phyloP scores from a whole-genome alignment of 768 basidiomycete species.

The Austroboletus eburneus region DNA sequence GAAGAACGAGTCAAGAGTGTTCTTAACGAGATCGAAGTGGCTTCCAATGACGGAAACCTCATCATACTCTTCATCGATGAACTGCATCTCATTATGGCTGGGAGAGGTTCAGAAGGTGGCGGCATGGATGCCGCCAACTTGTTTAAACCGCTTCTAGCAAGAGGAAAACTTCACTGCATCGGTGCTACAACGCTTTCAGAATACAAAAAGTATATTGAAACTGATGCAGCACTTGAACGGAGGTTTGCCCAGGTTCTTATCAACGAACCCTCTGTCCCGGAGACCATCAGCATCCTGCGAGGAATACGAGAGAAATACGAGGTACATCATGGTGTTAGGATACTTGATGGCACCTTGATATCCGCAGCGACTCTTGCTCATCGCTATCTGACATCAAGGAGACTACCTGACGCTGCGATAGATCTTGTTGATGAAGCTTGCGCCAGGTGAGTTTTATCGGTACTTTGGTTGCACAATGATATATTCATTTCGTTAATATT shows the following conservation, averaged over 20 bases:
- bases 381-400: slow-evolving; percentile 82
- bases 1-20: slow-evolving; percentile 95
- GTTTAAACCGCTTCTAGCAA: slow-evolving; percentile 88
- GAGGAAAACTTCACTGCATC: slow-evolving; percentile 73
- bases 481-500: slow-evolving; percentile 7
- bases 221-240: slow-evolving; percentile 85
- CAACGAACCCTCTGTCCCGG: slow-evolving; percentile 84
- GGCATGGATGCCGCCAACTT: slow-evolving; percentile 94
- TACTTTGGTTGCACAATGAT: background rate
- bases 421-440: slow-evolving; percentile 92
- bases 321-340: slow-evolving; percentile 87
- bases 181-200: slow-evolving; percentile 92
- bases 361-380: slow-evolving; percentile 88
- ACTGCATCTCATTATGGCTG: slow-evolving; percentile 90
- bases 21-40: slow-evolving; percentile 90
- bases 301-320: slow-evolving; percentile 94
- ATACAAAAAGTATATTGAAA: slow-evolving; percentile 91
- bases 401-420: slow-evolving; percentile 83
- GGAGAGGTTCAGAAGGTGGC: slow-evolving; percentile 73
- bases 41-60: slow-evolving; percentile 66
- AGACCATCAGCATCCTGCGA: slow-evolving; percentile 90
- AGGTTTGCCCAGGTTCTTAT: slow-evolving; percentile 92
- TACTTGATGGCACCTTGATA: slow-evolving; percentile 84
- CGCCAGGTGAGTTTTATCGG: slow-evolving; percentile 55
- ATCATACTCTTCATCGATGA: slow-evolving; percentile 97